Evolutionary conservation across 2,329 filamentous ascomycete species (phyloP), one percentile per base, ranked within the genome.

Genomic region (Ophiosphaerella herpotricha): DNA sequence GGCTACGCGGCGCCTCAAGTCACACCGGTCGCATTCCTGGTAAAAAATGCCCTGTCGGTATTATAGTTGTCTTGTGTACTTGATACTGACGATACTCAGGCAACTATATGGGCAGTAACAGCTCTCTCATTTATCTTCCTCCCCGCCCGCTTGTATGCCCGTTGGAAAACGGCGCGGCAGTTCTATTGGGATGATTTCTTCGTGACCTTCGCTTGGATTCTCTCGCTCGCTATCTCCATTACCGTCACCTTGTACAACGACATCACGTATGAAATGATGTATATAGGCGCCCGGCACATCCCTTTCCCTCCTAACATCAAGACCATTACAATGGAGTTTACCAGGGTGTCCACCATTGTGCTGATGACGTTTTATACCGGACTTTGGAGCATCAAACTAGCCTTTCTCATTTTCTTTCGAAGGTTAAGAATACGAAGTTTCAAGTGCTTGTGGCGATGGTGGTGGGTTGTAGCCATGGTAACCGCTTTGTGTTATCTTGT

Each of bases 321-420:
- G 24, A 16, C 31, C 21, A 49, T 52, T 21, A 46, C 48, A 8
- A 49, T 52, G 36, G 35, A 50, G n/a, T 52, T 50, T 34, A 40
- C 43, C n/a, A 46, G 50, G 11, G 31, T 51, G 6, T 53, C 49
- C 8, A 35, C 39, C 12, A 33, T 49, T 21, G 45, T 55, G 8
- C 40, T 43, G 2, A 49, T 56, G 44, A 16, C 55, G 4, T 52
- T 59, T n/a, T 59, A 55, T 24, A 48, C 45, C 3, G 43, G 49
- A 1, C 24, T 61, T 7, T 61, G 56, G 56, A 41, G 46, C 16
- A 36, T 59, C 41, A 60, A 61, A 21, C 5, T 55, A 8, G 42
- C 31, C 1, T 61, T 60, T 35, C 32, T 60, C 12, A n/a, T 62
- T 4, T 58, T 58, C 37, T 60, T 62, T 32, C 29, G 49, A 3